Evolutionary conservation across 345 rosid species (phyloP), one percentile per base, ranked within the genome.

Genomic region (Raphanus sativus): DNA sequence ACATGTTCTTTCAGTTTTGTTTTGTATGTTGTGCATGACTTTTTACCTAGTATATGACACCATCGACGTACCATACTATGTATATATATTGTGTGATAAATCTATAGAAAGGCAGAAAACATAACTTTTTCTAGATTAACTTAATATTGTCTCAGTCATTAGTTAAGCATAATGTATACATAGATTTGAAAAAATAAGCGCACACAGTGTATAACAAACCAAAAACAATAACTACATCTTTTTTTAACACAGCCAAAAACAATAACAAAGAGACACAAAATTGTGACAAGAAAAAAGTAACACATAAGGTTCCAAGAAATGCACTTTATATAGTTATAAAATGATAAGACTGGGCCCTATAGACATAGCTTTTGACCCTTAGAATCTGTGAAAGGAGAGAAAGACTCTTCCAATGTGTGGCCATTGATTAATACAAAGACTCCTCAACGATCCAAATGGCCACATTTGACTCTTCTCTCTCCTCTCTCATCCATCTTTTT

Each of bases 381-480:
- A 6, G 83, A 78, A 76, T 74, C 67, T 67, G 17, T 64, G 80
- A 85, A 77, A 71, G 81, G 76, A 58, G 76, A 71, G 62, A 71
- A 77, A 78, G 54, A 78, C 62, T 71, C 34, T 65, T 36, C n/a
- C 11, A 32, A 29, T 65, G 33, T 29, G 21, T 42, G 76, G 76
- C 75, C 32, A 4, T 65, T 66, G 77, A 40, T 77, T 65, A 24
- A 66, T 60, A 33, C 71, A 62, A 48, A 52, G 81, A 73, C 91
- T 82, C 74, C 85, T 87, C 85, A 63, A 77, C 80, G 60, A 65
- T 78, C 78, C 80, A 73, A 87, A 86, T 81, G 72, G 87, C 86
- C 86, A 84, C 36, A 59, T 62, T 73, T 72, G 75, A 59, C 76
- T 73, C 69, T 84, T 68, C 30, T 67, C 73, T 75, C 60, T 72